A percentile compares a stretch with the other conserved stretches of the same genome.
These are phyloP conservation scores for Cordyceps cicadae DNA, from an alignment of 2,329 filamentous ascomycete genomes.

Conservation along the genomic window DNA sequence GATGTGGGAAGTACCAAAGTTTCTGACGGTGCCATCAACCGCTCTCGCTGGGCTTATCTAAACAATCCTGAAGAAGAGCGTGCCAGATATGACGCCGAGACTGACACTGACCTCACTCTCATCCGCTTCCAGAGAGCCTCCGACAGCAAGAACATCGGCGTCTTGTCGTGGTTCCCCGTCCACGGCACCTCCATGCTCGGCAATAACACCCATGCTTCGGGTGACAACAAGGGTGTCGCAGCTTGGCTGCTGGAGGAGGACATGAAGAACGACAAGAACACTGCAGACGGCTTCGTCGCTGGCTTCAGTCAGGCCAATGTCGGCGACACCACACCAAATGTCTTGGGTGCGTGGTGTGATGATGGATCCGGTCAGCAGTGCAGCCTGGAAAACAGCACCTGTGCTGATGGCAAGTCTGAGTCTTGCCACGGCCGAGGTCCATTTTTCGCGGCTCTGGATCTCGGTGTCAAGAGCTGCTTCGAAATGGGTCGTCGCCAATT, in stretches of 20 bases:
- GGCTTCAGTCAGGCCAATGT: constrained; percentile 90
- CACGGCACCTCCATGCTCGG: constrained; percentile 87
- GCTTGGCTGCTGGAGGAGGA: constrained; percentile 75
- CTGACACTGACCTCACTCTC: constrained; percentile 59
- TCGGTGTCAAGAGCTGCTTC: constrained; percentile 64
- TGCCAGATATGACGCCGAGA: constrained; percentile 49
- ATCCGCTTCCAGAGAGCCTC: constrained; percentile 67
- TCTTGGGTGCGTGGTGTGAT: constrained; percentile 82
- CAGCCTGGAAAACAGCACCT: constrained; percentile 76
- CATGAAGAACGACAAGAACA: constrained; percentile 43
- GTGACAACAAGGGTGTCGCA: constrained; percentile 93
- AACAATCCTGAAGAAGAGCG: constrained; percentile 75
- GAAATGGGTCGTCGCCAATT: constrained; percentile 71
- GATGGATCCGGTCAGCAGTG: constrained; percentile 68
- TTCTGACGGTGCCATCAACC: constrained; percentile 73
- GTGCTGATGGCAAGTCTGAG: constrained; percentile 59
- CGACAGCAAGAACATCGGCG: constrained; percentile 68
- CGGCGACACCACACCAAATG: constrained; percentile 83
- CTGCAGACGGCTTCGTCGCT: constrained; percentile 66
- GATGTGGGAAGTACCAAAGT: constrained; percentile 63
- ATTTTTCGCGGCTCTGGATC: constrained; percentile 57
- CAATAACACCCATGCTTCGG: constrained; percentile 85
- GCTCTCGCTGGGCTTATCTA: constrained; percentile 80
- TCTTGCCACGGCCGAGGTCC: constrained; percentile 69
- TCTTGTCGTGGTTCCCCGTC: constrained; percentile 84